Base-by-base conservation (phyloP, 1,284 basidiomycete species). In the Jaminaea rosea region DNA sequence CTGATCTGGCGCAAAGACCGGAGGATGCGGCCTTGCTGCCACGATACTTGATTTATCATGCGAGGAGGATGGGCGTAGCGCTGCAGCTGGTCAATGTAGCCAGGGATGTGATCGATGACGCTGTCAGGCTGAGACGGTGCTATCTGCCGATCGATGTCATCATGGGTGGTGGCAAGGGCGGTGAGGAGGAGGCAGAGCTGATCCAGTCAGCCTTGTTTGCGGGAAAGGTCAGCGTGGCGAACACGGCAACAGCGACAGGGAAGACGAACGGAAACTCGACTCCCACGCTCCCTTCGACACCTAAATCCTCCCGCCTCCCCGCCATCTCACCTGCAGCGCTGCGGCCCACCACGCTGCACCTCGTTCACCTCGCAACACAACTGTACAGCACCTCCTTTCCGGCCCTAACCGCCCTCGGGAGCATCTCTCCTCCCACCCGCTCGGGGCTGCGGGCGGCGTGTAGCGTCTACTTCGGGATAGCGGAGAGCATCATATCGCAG, bases 21-120 rank as follows among this genome's bases (percentile, higher is more conserved):
- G 44, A 46, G 26, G 26, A 10, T 34, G 10, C 10, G 31, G 10
- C 31, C 31, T 34, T 34, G 31, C 31, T 10, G 31, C 10, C 10
- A 15, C 44, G 26, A 2, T 21, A 28, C 44, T 9, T 69, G 17
- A 50, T 69, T 8, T 55, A 58, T 50, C 51, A 69, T 19, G 66
- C 66, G 5, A 34, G 66, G 19, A 48, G 60, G 4, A 69, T 69
- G 65, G 66, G 66, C n/a, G 66, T 69, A 24, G 56, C 62, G 42
- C 52, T 69, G 19, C 66, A 69, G 51, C 55, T 69, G 11, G 59
- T 69, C 60, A 69, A 69, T 45, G 65, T 69, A 34, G 64, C 66
- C 2, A 55, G 66, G 28, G 66, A 69, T 31, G 56, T 67, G 6
- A 55, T 67, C 5, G 55, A 60, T 6, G 66, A 69, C 28, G 49